Evolutionary conservation across 2,329 filamentous ascomycete genomes (phyloP).

Genomic region (Colletotrichum karsti): DNA sequence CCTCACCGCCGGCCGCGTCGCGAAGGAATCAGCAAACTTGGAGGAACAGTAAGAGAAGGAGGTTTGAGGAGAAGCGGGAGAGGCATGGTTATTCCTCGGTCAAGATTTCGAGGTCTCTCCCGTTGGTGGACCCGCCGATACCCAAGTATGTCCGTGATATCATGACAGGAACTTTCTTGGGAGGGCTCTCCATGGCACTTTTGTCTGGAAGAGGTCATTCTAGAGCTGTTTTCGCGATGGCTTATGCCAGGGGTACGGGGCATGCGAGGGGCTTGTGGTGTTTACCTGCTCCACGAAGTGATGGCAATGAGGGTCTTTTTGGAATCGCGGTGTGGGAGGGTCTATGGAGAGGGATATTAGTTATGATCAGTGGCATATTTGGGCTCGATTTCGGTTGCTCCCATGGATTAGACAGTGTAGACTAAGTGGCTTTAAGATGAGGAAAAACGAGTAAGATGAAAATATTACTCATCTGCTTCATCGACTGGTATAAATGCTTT

Average conservation of each 20-base stretch:
- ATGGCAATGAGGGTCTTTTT: background rate
- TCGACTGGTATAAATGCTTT: too few species aligned
- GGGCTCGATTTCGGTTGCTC: background rate
- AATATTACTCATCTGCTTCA: too few species aligned
- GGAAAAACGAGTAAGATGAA: too few species aligned
- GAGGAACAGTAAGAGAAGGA: background rate
- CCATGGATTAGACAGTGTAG: background rate
- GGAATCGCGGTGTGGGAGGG: background rate
- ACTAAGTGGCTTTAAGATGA: background rate
- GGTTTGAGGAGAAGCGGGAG: background rate
- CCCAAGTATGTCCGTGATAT: background rate
- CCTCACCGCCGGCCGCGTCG: background rate
- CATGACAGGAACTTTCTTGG: background rate
- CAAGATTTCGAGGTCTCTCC: background rate
- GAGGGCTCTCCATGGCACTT: background rate
- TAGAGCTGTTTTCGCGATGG: background rate
- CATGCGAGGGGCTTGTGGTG: background rate
- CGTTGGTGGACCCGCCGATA: background rate
- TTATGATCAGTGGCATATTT: background rate
- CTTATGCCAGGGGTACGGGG: constrained; percentile 8
- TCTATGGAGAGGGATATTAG: background rate
- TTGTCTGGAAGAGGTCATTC: background rate
- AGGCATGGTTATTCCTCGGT: too few species aligned
- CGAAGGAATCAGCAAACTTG: background rate
- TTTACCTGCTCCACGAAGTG: background rate